Percentiles rank a stretch among this genome's conserved stretches.
Conservation (phyloP, 805 yeast genomes). For the Starmerella etchellsii region DNA sequence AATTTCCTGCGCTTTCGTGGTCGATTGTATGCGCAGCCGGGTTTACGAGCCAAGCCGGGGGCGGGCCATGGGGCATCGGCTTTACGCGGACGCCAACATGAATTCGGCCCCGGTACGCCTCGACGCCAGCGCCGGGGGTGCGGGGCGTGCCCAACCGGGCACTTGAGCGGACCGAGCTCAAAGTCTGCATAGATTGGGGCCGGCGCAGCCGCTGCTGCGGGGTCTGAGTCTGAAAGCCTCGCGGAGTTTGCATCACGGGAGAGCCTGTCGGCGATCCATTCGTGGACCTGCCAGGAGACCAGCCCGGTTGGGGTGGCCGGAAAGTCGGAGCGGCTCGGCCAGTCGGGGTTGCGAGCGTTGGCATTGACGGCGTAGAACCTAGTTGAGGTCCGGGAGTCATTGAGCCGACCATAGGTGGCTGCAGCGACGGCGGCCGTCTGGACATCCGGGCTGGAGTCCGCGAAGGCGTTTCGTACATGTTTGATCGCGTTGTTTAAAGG, state of each 20-base stretch:
- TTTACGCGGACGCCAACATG: constrained; percentile 67
- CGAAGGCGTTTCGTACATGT: constrained; percentile 12
- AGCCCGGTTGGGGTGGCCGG: no score
- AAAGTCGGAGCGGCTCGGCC: not conserved
- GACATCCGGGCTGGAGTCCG: constrained; percentile 4
- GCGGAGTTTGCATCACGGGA: constrained; percentile 1
- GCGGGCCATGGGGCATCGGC: constrained; percentile 31
- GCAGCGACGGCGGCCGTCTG: constrained; percentile 10
- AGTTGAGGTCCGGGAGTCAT: not conserved
- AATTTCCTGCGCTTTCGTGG: constrained; percentile 39
- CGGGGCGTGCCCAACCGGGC: constrained; percentile 13
- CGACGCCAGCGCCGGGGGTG: constrained; percentile 3
- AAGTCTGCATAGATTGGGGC: constrained; percentile 20
- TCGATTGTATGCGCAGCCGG: constrained; percentile 5
- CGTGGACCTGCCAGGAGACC: no score
- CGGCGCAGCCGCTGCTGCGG: constrained; percentile 17
- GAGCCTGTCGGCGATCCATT: not conserved
- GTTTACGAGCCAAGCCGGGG: constrained; percentile 7
- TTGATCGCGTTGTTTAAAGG: no score
- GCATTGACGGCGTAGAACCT: no score
- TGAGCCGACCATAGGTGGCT: constrained; percentile 5
- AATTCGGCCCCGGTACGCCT: constrained; percentile 52
- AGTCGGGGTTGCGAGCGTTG: not conserved
- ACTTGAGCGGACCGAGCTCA: constrained; percentile 12
- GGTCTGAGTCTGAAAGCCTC: no score